Evolutionary conservation across 345 rosid species (phyloP), one percentile per base, ranked within the genome.

Genomic region (Orychophragmus violaceus): DNA sequence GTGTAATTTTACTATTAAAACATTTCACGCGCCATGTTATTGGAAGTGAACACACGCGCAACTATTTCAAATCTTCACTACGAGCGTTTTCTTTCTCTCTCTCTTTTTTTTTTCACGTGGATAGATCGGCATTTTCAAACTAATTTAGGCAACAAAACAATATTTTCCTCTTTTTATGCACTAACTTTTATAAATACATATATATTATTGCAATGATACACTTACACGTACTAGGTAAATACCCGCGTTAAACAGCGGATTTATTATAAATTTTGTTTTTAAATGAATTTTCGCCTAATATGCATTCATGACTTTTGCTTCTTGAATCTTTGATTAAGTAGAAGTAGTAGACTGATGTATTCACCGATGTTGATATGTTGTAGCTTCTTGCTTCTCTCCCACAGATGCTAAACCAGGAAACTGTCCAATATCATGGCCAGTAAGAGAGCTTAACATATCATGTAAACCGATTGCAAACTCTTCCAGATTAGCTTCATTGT

Each of bases 401-500:
- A 11, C 37, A 3, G 79, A 49, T 32, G 77, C 76, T 67, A 82
- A 35, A 58, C 85, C 89, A 1, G 83, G 81, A 68, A 90, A 90
- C 64, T 82, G 98, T 18, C 98, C 97, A 25, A 93, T 87, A 62
- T 92, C 88, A 61, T 85, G 87, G 1, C 91, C 88, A 48, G 68
- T 52, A 18, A 83, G 81, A 32, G 83, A 68, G 60, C 62, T 74
- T 68, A 81, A 82, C 57, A 84, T 89, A 1, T 80, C 77, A 45
- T 86, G 78, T 51, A 92, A 76, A 50, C 94, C 93, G 24, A 89
- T 55, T 0, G 85, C 82, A 77, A 86, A 89, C 60, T 87, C 90
- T 58, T 87, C 87, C 0, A 80, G 85, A 51, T 58, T 27, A 59
- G 69, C 78, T 68, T 77, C 91, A 4, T 75, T 80, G 0, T 78